These are phyloP conservation scores for Penicillium janthinellum DNA, from an alignment of 2,329 filamentous ascomycete species.

Conservation along the genomic window DNA sequence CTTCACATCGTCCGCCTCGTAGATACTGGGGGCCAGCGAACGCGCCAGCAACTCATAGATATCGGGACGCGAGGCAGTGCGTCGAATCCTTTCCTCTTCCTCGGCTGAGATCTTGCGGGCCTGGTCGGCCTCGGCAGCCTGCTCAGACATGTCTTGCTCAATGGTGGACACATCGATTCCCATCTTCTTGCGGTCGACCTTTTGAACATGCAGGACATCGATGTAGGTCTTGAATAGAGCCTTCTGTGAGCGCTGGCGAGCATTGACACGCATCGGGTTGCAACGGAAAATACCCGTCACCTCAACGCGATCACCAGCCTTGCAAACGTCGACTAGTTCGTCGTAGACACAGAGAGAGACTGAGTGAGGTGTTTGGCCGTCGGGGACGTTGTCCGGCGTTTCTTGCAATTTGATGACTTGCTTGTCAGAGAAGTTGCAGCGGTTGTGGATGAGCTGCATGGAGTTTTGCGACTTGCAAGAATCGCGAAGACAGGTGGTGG, in stretches of 20 bases:
- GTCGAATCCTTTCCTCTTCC: slow-evolving; percentile 85
- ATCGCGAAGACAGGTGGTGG: slow-evolving; percentile 81
- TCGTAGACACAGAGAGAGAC: slow-evolving; percentile 96
- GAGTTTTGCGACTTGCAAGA: slow-evolving; percentile 86
- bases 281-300: slow-evolving; percentile 97
- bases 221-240: slow-evolving; percentile 98
- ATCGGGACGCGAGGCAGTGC: slow-evolving; percentile 76
- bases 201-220: slow-evolving; percentile 92
- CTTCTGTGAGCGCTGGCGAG: slow-evolving; percentile 88
- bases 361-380: slow-evolving; percentile 95
- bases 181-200: slow-evolving; percentile 92
- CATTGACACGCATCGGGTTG: slow-evolving; percentile 90
- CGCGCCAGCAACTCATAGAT: slow-evolving; percentile 91
- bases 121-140: slow-evolving; percentile 73
- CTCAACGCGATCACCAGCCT: slow-evolving; percentile 93
- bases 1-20: slow-evolving; percentile 98
- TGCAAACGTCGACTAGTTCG: slow-evolving; percentile 95
- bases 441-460: slow-evolving; percentile 98
- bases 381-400: slow-evolving; percentile 90
- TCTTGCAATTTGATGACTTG: slow-evolving; percentile 99
- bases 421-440: slow-evolving; percentile 92
- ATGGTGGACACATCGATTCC: slow-evolving; percentile 89
- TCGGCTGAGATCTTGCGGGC: slow-evolving; percentile 80
- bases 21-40: slow-evolving; percentile 90
- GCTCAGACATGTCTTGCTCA: slow-evolving; percentile 76